phyloP scores from a whole-genome alignment of 169 alveolate species.

The Perkinsus olseni region DNA sequence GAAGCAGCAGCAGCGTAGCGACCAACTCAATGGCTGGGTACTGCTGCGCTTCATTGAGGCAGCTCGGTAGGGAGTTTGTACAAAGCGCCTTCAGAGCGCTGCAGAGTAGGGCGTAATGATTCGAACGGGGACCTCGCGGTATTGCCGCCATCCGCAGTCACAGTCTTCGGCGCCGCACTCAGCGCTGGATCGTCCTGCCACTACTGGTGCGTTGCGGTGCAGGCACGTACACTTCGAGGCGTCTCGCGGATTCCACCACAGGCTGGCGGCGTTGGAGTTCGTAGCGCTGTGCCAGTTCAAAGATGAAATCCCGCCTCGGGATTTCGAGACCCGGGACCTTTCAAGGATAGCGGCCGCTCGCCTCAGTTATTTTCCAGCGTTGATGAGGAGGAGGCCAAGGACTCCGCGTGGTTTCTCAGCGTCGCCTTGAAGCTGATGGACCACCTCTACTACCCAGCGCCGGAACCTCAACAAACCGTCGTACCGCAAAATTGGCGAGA shows the following conservation, averaged over 20 bases:
- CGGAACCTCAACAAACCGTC: background rate
- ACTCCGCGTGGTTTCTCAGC: background rate
- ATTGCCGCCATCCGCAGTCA: background rate
- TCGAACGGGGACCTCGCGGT: background rate
- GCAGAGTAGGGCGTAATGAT: background rate
- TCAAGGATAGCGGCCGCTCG: background rate
- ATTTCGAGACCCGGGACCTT: background rate
- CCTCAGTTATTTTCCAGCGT: background rate
- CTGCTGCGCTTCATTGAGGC: slow-evolving; percentile 36
- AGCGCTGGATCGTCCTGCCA: background rate
- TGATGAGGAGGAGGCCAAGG: background rate
- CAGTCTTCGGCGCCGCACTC: background rate
- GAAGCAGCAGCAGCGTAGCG: background rate
- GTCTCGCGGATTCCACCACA: background rate
- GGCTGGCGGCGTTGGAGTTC: background rate
- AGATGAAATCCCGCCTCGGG: background rate
- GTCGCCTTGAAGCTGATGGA: background rate
- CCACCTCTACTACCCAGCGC: background rate
- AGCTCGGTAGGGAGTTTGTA: slow-evolving; percentile 45
- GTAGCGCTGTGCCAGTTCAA: background rate
- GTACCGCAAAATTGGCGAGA: background rate
- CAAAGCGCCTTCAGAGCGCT: slow-evolving; percentile 31
- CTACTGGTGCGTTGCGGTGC: background rate
- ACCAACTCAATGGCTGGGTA: slow-evolving; percentile 14
- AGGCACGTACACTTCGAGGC: background rate